These are phyloP conservation scores for Hortaea sp. DNA, from an alignment of 2,329 filamentous ascomycete species.

Conservation along the genomic window DNA sequence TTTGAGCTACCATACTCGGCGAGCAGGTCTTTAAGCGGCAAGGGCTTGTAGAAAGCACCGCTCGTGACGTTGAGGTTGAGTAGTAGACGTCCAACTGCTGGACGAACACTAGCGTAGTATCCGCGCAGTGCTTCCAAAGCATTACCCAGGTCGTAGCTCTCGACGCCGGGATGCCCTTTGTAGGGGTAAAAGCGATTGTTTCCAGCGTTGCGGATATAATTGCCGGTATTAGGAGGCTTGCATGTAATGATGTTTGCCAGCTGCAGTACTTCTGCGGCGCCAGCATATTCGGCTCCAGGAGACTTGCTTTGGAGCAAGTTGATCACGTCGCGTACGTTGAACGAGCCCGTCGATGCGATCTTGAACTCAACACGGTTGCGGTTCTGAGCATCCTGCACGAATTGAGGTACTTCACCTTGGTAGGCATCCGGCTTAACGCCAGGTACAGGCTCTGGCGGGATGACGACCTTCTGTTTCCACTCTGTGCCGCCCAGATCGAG, in stretches of 20 bases:
- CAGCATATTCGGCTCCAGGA: slow-evolving; percentile 27
- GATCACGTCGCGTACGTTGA: slow-evolving; percentile 33
- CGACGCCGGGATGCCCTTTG: slow-evolving; percentile 18
- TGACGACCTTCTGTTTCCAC: slow-evolving; percentile 23
- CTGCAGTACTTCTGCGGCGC: slow-evolving; percentile 44
- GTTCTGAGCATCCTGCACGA: slow-evolving; percentile 17
- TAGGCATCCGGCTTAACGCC: slow-evolving; percentile 1
- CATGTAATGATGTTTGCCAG: slow-evolving; percentile 49
- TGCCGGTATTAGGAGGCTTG: slow-evolving; percentile 34
- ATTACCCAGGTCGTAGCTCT: slow-evolving; percentile 33
- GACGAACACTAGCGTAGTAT: slow-evolving; percentile 52
- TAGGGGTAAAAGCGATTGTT: slow-evolving; percentile 45
- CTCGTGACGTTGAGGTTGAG: slow-evolving; percentile 55
- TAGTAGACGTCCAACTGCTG: slow-evolving; percentile 47
- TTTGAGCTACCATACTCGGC: slow-evolving; percentile 16
- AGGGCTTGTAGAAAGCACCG: slow-evolving; percentile 45
- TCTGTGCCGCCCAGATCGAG: slow-evolving; percentile 12
- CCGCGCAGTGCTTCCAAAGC: slow-evolving; percentile 50
- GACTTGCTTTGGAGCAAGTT: slow-evolving; percentile 31
- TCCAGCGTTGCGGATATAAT: slow-evolving; percentile 36
- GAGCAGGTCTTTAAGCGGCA: slow-evolving; percentile 25
- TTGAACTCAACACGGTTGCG: slow-evolving; percentile 28
- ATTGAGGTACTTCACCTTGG: slow-evolving; percentile 8
- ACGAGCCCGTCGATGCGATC: slow-evolving; percentile 24
- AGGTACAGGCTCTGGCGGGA: slow-evolving; percentile 6